A percentile compares a stretch with the other conserved stretches of the same genome.
These are phyloP conservation scores for Saccharum hybrid DNA, from an alignment of 202 grass and related monocot species.

Conservation along the genomic window DNA sequence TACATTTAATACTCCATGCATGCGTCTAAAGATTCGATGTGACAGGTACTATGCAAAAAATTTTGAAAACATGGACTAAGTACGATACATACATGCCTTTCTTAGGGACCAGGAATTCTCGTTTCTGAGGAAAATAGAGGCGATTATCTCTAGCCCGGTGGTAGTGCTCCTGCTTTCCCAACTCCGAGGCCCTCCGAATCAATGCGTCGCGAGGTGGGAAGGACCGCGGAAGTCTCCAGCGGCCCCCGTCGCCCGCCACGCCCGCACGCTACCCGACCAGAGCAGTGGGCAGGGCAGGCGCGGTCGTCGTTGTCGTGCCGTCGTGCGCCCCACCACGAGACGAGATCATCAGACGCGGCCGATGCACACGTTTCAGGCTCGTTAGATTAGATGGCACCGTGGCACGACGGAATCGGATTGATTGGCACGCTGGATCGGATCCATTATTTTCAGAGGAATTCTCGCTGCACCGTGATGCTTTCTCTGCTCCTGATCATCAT, in stretches of 20 bases:
- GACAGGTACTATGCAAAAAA: no score
- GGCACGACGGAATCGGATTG: background rate
- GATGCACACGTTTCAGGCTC: constrained; percentile 5
- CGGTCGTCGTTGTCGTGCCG: background rate
- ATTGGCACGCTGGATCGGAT: background rate
- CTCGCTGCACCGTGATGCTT: background rate
- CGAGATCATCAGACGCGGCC: background rate
- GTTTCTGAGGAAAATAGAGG: background rate
- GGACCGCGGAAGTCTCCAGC: background rate
- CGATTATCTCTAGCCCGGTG: background rate
- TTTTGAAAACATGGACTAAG: no score
- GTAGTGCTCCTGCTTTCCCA: background rate
- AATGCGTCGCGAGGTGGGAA: background rate
- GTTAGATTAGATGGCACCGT: background rate
- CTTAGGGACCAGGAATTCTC: background rate
- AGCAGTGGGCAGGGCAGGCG: background rate
- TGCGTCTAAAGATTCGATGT: no score
- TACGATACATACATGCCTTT: background rate
- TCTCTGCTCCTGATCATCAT: background rate
- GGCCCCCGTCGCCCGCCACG: background rate
- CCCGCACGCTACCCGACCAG: background rate
- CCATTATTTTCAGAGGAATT: no score
- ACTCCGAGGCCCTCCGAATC: background rate
- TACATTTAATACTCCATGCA: no score
- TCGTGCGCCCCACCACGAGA: constrained; percentile 22